Evolutionary conservation across 2,329 filamentous ascomycete species (phyloP).

Genomic region (Pseudogymnoascus sp.): DNA sequence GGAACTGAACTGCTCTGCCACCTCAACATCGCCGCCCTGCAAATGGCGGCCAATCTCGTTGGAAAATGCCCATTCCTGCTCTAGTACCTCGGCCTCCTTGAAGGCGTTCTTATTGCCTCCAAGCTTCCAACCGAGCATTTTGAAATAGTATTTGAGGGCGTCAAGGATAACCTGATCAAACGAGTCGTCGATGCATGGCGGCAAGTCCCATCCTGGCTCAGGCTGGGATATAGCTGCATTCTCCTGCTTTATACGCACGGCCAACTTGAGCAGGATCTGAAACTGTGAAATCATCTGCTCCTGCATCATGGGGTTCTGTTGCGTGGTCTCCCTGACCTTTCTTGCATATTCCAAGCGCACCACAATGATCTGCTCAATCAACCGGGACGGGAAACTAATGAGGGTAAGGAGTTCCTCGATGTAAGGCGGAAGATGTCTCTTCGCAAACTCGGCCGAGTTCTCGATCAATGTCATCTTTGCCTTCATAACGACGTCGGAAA

Average conservation of each 20-base stretch:
- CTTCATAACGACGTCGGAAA: constrained; percentile 83
- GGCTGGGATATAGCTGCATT: constrained; percentile 78
- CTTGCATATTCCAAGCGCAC: constrained; percentile 85
- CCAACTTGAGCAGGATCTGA: constrained; percentile 83
- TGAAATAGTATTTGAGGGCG: constrained; percentile 95
- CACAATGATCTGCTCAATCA: constrained; percentile 94
- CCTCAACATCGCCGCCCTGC: constrained; percentile 90
- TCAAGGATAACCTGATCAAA: constrained; percentile 90
- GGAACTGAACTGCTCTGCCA: constrained; percentile 93
- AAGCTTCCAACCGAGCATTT: constrained; percentile 96
- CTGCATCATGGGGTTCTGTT: constrained; percentile 87
- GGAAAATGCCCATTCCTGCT: constrained; percentile 96
- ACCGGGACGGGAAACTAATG: constrained; percentile 92
- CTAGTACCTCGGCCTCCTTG: constrained; percentile 94
- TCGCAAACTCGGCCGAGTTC: constrained; percentile 76
- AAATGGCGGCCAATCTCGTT: constrained; percentile 88
- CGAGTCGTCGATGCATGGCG: constrained; percentile 91
- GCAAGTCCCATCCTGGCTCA: constrained; percentile 89
- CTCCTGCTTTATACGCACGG: constrained; percentile 85
- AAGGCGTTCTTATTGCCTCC: constrained; percentile 98
- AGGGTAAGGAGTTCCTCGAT: constrained; percentile 93
- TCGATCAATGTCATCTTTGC: constrained; percentile 85
- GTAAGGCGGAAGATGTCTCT: constrained; percentile 87
- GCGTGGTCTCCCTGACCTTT: constrained; percentile 90
- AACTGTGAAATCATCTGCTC: constrained; percentile 98